Conservation (phyloP, 805 yeast genomes). For the Sugiyamaella americana region DNA sequence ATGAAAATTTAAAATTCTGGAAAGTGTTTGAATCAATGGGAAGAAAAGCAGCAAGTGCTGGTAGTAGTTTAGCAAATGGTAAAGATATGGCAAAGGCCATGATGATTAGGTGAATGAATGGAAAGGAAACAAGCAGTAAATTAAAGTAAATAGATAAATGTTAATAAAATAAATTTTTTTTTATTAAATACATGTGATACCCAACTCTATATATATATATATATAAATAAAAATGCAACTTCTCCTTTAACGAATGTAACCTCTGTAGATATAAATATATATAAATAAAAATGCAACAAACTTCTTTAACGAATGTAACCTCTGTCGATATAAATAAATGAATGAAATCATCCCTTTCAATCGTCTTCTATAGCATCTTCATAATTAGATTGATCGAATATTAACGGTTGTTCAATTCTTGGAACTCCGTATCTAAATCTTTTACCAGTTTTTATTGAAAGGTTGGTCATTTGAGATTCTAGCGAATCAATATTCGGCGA, state of each 20-base stretch:
- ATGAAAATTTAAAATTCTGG: constrained; percentile 94
- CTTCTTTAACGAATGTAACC: too few relatives aligned
- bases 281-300: too few relatives aligned
- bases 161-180: background rate
- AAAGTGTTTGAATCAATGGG: constrained; percentile 64
- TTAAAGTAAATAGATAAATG: too few relatives aligned
- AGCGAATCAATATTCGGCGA: background rate
- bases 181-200: background rate
- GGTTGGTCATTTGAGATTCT: background rate
- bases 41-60: constrained; percentile 27
- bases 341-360: background rate
- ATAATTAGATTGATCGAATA: constrained; percentile 6
- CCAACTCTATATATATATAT: too few relatives aligned
- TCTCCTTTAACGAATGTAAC: too few relatives aligned
- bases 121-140: too few relatives aligned
- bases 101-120: constrained; percentile 41
- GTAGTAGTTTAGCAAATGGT: constrained; percentile 33
- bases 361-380: constrained; percentile 7
- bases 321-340: background rate
- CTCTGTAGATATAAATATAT: too few relatives aligned
- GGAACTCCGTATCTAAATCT: constrained; percentile 5
- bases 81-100: constrained; percentile 46
- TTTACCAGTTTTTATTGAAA: background rate
- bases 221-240: too few relatives aligned
- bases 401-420: constrained; percentile 3